These are phyloP conservation scores for Phytopythium helicoides DNA, from an alignment of 352 stramenopile genomes.

Conservation along the genomic window DNA sequence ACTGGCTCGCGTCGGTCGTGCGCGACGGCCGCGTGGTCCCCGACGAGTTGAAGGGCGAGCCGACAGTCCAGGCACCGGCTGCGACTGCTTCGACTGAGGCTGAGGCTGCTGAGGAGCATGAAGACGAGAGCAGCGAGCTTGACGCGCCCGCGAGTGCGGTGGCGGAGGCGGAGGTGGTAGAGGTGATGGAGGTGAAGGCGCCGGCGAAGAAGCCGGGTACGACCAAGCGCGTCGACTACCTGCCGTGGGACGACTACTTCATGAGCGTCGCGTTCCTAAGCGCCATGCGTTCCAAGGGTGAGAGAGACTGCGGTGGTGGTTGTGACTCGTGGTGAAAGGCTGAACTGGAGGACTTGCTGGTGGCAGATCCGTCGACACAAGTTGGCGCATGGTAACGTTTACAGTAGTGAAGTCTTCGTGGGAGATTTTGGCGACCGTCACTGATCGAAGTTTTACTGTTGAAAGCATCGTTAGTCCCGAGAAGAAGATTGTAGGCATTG, in stretches of 20 bases:
- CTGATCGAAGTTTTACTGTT: neutral
- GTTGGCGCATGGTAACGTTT: slow-evolving; percentile 93
- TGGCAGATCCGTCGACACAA: slow-evolving; percentile 94
- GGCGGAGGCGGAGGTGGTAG: no score
- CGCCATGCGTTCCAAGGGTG: slow-evolving; percentile 97
- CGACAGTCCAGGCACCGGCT: no score
- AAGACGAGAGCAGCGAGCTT: no score
- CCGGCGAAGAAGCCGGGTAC: slow-evolving; percentile 1
- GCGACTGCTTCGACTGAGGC: no score
- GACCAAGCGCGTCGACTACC: slow-evolving; percentile 86
- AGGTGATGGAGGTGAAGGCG: no score
- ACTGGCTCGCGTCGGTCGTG: slow-evolving; percentile 38
- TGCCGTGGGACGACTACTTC: slow-evolving; percentile 99
- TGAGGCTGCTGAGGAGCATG: no score
- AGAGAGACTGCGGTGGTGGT: neutral
- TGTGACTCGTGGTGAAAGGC: slow-evolving; percentile 2
- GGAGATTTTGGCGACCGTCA: no score
- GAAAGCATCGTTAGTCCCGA: slow-evolving; percentile 93
- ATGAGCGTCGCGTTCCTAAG: slow-evolving; percentile 99
- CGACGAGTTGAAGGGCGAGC: neutral
- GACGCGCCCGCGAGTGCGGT: no score
- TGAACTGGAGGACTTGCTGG: neutral
- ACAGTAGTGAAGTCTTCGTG: no score
- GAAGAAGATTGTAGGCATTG: slow-evolving; percentile 97
- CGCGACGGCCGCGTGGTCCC: slow-evolving; percentile 20